A percentile compares a stretch with the other conserved stretches of the same genome.
phyloP scores from a whole-genome alignment of 2,329 filamentous ascomycete species.

The Hypoxylon sp. region DNA sequence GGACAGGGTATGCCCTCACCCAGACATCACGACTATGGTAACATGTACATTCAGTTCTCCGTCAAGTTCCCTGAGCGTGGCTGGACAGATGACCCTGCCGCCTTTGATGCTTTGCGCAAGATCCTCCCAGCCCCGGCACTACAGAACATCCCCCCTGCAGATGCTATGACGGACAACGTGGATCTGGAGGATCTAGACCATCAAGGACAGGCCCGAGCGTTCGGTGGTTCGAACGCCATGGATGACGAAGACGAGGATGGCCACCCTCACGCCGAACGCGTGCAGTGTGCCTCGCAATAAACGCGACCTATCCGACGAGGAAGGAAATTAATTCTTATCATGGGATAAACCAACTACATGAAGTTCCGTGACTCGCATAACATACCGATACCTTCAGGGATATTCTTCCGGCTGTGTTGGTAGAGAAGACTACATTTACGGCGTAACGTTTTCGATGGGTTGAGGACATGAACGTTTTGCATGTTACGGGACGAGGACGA shows the following conservation, averaged over 20 bases:
- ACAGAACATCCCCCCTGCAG: conserved; percentile 77
- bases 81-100: conserved; percentile 75
- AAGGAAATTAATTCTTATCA: conserved; percentile 1
- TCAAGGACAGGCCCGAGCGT: conserved; percentile 76
- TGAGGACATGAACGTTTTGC: conserved; percentile 49
- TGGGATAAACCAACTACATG: conserved; percentile 6
- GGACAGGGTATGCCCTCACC: conserved; percentile 98
- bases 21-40: conserved; percentile 94
- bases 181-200: conserved; percentile 88
- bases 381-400: conserved; percentile 22
- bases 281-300: conserved; percentile 92
- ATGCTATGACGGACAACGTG: conserved; percentile 93
- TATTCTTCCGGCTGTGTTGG: conserved; percentile 33
- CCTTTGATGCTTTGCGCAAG: conserved; percentile 84
- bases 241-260: conserved; percentile 86
- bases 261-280: conserved; percentile 80
- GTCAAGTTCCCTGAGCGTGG: conserved; percentile 94
- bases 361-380: conserved; percentile 34
- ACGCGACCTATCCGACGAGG: conserved; percentile 30
- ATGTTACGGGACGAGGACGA: conserved; percentile 44
- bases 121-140: conserved; percentile 81
- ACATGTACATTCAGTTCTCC: conserved; percentile 97
- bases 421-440: conserved; percentile 50
- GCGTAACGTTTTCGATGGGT: conserved; percentile 51
- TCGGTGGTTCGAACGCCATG: conserved; percentile 73